Evolutionary conservation across 2,329 filamentous ascomycete species (phyloP), one percentile per base, ranked within the genome.

Genomic region (Westerdykella aurantiaca): DNA sequence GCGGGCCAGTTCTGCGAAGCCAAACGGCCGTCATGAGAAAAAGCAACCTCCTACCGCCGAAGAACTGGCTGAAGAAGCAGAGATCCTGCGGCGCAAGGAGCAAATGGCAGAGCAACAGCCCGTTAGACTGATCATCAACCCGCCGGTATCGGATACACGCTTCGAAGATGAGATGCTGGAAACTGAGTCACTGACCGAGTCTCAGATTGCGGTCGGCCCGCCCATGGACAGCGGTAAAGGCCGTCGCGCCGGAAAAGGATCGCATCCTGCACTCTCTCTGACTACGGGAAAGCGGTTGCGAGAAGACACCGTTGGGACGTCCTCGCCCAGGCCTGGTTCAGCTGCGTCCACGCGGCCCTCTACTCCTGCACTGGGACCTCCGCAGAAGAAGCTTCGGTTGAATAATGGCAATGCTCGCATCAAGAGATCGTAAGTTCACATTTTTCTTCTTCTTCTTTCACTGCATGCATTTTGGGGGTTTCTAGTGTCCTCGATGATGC

Each of bases 81-180:
- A 55, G 22, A 39, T 61, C 6, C 49, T 55, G 39, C 49, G 54
- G 39, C 41, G 52, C 44, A 56, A 61, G 33, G 52, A 61, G 31
- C 47, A 51, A 35, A 51, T 65, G 54, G 50, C 48, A 35, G 55
- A 60, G 14, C 38, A 47, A 9, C 53, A 53, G 21, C 37, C 49
- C 49, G 51, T 60, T 25, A 52, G 55, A 18, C 51, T 60, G 34
- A 50, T 56, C 4, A 42, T 48, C 13, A 45, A 49, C 23, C 55
- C 57, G 31, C 55, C 57, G 6, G 44, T 58, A 13, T 67, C 64
- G 6, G 61, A 65, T 33, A 55, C 61, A 17, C 61, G 64, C 38
- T 66, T 64, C 35, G 62, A 66, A 41, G 60, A 67, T 40, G 63
- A 67, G 49, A 61, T 61, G 38, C 50, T 60, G 18, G 61, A 66